Percentiles rank a stretch among this genome's conserved stretches.
phyloP scores from a whole-genome alignment of 163 green algal genomes.

The Scenedesmus sp. region DNA sequence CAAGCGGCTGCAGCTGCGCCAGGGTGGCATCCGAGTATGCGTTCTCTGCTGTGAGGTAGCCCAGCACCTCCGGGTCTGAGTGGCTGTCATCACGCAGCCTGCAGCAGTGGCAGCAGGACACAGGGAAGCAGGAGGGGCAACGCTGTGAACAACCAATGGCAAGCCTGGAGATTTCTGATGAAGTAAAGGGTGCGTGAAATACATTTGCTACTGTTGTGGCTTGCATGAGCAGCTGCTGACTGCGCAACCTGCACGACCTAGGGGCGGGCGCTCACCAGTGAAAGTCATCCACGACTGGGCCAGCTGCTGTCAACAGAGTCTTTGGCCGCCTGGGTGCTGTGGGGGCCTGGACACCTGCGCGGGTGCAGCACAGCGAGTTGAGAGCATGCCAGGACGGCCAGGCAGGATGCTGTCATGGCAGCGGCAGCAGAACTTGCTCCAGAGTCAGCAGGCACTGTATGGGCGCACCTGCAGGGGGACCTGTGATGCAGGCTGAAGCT shows the following conservation, averaged over 20 bases:
- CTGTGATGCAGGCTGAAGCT: not conserved
- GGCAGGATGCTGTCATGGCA: not conserved
- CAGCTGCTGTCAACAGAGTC: constrained; percentile 17
- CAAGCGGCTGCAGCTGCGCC: constrained; percentile 9
- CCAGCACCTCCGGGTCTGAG: constrained; percentile 15
- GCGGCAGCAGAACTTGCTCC: not conserved
- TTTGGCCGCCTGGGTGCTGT: not conserved
- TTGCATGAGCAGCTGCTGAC: not conserved
- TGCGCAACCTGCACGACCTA: not conserved
- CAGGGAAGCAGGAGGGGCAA: not conserved
- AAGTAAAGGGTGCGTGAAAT: not conserved
- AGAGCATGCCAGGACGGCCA: not conserved
- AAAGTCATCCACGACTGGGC: constrained; percentile 19
- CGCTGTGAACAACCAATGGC: not conserved
- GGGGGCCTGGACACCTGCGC: not conserved
- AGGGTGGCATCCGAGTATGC: constrained; percentile 29
- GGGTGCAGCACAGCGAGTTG: not conserved
- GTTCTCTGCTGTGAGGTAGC: constrained; percentile 47
- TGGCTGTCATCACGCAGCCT: constrained; percentile 50
- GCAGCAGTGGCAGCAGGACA: not conserved
- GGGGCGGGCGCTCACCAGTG: not conserved
- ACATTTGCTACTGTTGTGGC: not conserved
- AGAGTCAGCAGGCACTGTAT: not conserved
- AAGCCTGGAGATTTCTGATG: not conserved
- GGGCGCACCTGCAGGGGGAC: not conserved